Evolutionary conservation across 768 basidiomycete species (phyloP).

Genomic region (Tremella yokohamensis): DNA sequence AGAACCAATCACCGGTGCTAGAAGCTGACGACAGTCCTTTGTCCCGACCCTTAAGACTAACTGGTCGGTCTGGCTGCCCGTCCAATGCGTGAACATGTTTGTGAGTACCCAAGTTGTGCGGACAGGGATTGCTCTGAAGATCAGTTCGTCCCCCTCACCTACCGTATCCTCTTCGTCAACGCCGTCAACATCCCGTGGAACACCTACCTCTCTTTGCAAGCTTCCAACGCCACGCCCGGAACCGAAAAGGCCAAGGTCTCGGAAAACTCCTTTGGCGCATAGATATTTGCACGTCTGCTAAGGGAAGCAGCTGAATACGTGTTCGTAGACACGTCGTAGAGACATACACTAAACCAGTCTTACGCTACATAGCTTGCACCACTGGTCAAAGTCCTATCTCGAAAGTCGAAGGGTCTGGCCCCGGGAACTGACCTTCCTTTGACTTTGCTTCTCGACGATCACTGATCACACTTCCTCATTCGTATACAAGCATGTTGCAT

Average conservation of each 20-base stretch:
- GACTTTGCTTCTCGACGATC: no score
- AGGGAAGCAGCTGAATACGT: no score
- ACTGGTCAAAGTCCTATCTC: no score
- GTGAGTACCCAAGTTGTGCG: neutral
- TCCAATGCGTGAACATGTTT: conserved; percentile 46
- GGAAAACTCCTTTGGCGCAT: neutral
- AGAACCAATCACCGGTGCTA: neutral
- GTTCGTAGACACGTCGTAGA: no score
- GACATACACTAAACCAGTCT: no score
- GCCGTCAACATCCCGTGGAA: conserved; percentile 50
- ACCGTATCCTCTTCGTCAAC: conserved; percentile 42
- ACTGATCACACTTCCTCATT: no score
- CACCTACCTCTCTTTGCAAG: conserved; percentile 44
- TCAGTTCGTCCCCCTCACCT: conserved; percentile 46
- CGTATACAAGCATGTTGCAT: no score
- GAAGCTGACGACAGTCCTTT: conserved; percentile 23
- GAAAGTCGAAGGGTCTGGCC: no score
- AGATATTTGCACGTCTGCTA: no score
- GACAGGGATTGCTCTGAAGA: neutral
- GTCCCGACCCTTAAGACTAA: conserved; percentile 48
- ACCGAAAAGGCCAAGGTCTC: conserved; percentile 19
- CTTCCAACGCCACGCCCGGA: conserved; percentile 26
- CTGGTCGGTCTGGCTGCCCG: conserved; percentile 45
- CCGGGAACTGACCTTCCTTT: no score
- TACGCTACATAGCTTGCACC: no score